A percentile compares a stretch with the other conserved stretches of the same genome.
These are phyloP conservation scores for Amphicarpaea edgeworthii DNA, from an alignment of 306 rosid species.

Conservation along the genomic window DNA sequence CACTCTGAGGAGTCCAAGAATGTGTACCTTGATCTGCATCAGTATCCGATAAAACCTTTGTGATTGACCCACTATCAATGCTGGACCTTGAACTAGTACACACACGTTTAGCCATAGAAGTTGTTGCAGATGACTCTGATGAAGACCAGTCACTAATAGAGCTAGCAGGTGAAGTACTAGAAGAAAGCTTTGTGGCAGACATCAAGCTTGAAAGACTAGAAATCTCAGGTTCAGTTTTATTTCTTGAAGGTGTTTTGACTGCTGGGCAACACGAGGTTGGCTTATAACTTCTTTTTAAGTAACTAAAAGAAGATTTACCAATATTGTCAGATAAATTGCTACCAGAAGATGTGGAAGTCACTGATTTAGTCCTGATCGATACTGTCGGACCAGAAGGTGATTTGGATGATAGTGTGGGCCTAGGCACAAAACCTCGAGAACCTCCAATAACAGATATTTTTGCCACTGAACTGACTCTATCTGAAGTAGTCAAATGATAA, in stretches of 20 bases:
- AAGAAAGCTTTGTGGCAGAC: conserved; percentile 60
- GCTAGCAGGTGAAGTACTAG: conserved; percentile 83
- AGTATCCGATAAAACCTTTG: conserved; percentile 55
- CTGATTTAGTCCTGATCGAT: conserved; percentile 56
- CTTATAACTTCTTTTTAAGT: conserved; percentile 52
- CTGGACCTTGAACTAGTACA: conserved; percentile 72
- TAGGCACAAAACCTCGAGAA: conserved; percentile 54
- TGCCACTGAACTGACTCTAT: conserved; percentile 56
- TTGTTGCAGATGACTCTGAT: conserved; percentile 74
- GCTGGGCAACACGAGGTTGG: conserved; percentile 58
- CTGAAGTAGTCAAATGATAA: conserved; percentile 56
- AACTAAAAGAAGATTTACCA: conserved; percentile 59
- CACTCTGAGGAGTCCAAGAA: conserved; percentile 43
- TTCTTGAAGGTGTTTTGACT: conserved; percentile 60
- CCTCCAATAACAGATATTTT: conserved; percentile 55
- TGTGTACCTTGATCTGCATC: conserved; percentile 53
- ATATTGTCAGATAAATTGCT: conserved; percentile 53
- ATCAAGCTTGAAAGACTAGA: conserved; percentile 56
- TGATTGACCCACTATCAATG: conserved; percentile 62
- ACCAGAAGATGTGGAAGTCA: conserved; percentile 55
- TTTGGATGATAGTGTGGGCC: conserved; percentile 51
- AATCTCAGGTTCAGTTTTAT: conserved; percentile 54
- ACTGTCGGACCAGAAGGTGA: conserved; percentile 55
- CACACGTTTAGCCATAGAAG: conserved; percentile 53
- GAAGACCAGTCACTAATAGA: conserved; percentile 93